Evolutionary conservation across 805 yeast species (phyloP), one percentile per base, ranked within the genome.

Genomic region (Nakazawaea laoshanensis): DNA sequence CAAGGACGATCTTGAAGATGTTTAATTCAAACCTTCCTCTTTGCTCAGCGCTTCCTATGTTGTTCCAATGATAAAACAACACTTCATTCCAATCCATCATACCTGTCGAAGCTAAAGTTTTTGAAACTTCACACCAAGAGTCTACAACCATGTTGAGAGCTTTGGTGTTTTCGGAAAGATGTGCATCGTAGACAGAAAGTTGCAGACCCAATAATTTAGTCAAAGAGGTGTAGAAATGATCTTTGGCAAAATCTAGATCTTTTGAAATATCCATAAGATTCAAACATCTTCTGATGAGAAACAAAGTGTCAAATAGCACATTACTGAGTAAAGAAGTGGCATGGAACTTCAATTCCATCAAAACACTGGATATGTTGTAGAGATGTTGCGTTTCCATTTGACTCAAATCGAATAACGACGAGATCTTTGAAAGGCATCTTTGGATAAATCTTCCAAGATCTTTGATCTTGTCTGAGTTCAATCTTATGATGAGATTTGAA

Each of bases 11-110:
- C 17, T 36, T 27, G 11, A 27, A 28, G 14, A 36, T 24, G 4
- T n/a, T 17, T 10, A 36, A 28, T 14, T 36, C 39, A 9, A 31
- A 36, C 11, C 9, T 13, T 21, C 27, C 34, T 31, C 39, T 23
- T 20, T 36, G 39, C n/a, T 18, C n/a, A 4, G 29, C n/a, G 3
- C 35, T 31, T 6, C 29, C 32, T 5, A 36, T 30, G 11, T 31
- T 27, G 10, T 27, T 22, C 32, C 35, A 36, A 19, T 30, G 32
- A 14, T 26, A 27, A 16, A 21, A 17, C 5, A 30, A n/a, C 4
- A 35, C 35, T 11, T 30, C 12, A 19, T 24, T 27, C 39, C 39
- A 36, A 14, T 27, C 30, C 7, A 28, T 27, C 21, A 27, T 7
- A 6, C 24, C 11, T 12, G 13, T 4, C n/a, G 16, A 4, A 4